Conservation (phyloP, 768 basidiomycete genomes). For the Gymnopilus junonius region DNA sequence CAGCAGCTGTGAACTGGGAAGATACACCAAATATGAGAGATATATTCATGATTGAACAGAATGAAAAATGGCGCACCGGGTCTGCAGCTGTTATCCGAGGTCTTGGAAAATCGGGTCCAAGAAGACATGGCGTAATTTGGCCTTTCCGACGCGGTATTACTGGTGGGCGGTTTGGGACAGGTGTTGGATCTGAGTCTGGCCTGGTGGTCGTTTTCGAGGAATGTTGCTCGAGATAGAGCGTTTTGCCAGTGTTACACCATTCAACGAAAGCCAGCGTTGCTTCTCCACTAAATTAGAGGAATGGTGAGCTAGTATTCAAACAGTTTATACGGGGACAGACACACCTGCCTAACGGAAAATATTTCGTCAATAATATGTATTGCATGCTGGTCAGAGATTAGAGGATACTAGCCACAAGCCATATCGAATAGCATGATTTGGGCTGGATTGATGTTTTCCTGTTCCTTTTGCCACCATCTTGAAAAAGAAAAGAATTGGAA, state of each 20-base stretch:
- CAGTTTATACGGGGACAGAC: neutral
- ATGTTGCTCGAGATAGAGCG: constrained; percentile 20
- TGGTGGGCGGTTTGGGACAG: constrained; percentile 4
- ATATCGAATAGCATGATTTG: constrained; percentile 57
- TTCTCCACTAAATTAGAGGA: constrained; percentile 54
- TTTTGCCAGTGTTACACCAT: constrained; percentile 56
- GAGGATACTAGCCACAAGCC: constrained; percentile 49
- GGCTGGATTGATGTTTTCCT: constrained; percentile 19
- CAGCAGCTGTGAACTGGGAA: constrained; percentile 60
- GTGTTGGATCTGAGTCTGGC: neutral
- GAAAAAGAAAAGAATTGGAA: neutral
- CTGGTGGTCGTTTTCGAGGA: neutral
- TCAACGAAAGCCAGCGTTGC: constrained; percentile 61
- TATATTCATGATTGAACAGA: neutral
- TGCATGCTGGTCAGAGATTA: neutral
- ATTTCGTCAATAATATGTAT: neutral
- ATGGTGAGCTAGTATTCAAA: neutral
- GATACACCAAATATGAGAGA: neutral
- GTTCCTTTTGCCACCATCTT: constrained; percentile 45
- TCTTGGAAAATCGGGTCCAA: constrained; percentile 37
- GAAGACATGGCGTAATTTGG: constrained; percentile 29
- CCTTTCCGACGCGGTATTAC: constrained; percentile 17
- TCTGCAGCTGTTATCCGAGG: constrained; percentile 50
- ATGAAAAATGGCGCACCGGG: constrained; percentile 43
- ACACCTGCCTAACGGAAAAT: constrained; percentile 32